Evolutionary conservation across 2,329 filamentous ascomycete species (phyloP).

Genomic region (Aspergillus persii): DNA sequence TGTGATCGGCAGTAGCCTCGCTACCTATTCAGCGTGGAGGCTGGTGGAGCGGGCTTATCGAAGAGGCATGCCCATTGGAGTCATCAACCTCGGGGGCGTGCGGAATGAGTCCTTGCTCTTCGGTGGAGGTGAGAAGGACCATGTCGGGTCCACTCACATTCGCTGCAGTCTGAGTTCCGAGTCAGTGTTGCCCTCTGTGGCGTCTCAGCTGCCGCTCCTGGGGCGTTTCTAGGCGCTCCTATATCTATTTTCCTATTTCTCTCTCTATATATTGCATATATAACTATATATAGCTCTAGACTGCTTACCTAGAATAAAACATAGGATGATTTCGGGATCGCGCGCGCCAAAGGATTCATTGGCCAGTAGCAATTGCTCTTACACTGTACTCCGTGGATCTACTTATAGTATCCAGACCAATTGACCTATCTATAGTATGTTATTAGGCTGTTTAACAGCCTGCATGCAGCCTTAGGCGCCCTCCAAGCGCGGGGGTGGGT

Average conservation of each 20-base stretch:
- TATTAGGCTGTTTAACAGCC: no score
- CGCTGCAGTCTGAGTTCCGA: conserved; percentile 45
- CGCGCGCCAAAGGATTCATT: background rate
- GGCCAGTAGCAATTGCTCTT: background rate
- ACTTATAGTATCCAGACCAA: no score
- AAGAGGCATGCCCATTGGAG: conserved; percentile 77
- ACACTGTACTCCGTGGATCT: no score
- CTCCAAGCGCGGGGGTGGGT: background rate
- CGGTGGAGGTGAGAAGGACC: conserved; percentile 21
- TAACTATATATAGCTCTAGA: no score
- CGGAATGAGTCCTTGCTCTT: conserved; percentile 47
- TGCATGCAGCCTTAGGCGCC: no score
- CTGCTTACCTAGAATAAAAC: no score
- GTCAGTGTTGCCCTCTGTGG: conserved; percentile 41
- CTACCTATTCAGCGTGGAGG: conserved; percentile 93
- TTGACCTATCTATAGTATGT: no score
- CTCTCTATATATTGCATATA: no score
- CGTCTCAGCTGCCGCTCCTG: conserved; percentile 24
- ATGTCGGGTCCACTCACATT: conserved; percentile 28
- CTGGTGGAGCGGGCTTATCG: conserved; percentile 80
- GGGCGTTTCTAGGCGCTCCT: background rate
- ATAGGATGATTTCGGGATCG: background rate
- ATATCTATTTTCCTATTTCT: background rate
- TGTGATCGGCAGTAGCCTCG: conserved; percentile 83
- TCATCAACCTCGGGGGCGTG: conserved; percentile 69